phyloP scores from a whole-genome alignment of 2,329 filamentous ascomycete species.

The Trichoderma sp. region DNA sequence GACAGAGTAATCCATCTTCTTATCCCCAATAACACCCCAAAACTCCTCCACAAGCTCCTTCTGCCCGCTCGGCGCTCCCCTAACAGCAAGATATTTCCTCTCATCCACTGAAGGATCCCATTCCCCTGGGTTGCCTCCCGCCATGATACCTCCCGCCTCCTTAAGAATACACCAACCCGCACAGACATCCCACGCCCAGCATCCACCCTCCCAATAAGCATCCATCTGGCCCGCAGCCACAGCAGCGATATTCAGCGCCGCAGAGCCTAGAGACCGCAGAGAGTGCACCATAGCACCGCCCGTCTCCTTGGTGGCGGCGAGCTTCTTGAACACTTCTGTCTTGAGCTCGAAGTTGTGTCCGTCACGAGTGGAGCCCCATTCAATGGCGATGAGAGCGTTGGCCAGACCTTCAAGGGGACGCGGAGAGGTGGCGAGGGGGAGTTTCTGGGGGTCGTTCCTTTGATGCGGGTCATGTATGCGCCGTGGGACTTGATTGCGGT shows the following conservation, averaged over 20 bases:
- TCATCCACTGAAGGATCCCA: slow-evolving; percentile 65
- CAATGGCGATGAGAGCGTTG: slow-evolving; percentile 65
- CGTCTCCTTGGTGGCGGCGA: slow-evolving; percentile 57
- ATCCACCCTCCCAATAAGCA: slow-evolving; percentile 80
- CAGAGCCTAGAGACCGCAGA: slow-evolving; percentile 69
- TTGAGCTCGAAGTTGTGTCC: slow-evolving; percentile 73
- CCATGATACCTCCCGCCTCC: slow-evolving; percentile 74
- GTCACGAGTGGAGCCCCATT: slow-evolving; percentile 71
- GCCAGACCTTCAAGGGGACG: slow-evolving; percentile 62
- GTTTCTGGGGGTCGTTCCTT: slow-evolving; percentile 39
- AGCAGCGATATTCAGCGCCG: slow-evolving; percentile 72
- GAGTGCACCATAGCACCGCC: slow-evolving; percentile 78
- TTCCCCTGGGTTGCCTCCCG: slow-evolving; percentile 69
- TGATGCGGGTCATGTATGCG: slow-evolving; percentile 56
- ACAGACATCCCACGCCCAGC: slow-evolving; percentile 84
- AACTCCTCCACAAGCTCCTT: slow-evolving; percentile 65
- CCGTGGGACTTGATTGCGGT: slow-evolving; percentile 69
- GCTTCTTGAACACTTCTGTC: slow-evolving; percentile 62
- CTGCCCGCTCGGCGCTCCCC: slow-evolving; percentile 61
- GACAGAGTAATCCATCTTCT: slow-evolving; percentile 49
- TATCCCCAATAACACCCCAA: slow-evolving; percentile 60
- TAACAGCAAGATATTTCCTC: slow-evolving; percentile 63
- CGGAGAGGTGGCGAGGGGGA: slow-evolving; percentile 48
- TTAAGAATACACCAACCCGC: slow-evolving; percentile 76
- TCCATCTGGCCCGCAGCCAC: slow-evolving; percentile 73